phyloP scores from a whole-genome alignment of 2,329 filamentous ascomycete genomes.

The Scedosporium dehoogii region DNA sequence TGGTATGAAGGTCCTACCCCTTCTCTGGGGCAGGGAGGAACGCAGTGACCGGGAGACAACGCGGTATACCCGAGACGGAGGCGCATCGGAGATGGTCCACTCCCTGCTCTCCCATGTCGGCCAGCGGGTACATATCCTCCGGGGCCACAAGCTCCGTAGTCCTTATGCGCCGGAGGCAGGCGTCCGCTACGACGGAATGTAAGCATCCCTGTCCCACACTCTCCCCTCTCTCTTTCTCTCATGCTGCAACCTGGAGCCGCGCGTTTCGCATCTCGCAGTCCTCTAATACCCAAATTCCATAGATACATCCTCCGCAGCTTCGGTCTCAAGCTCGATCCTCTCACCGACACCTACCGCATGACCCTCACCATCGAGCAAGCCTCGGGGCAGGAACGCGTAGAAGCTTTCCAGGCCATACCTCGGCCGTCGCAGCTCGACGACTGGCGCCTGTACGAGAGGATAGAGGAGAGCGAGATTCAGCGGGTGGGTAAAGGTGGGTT shows the following conservation, averaged over 20 bases:
- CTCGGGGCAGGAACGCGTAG: slow-evolving; percentile 28
- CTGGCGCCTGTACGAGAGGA: slow-evolving; percentile 39
- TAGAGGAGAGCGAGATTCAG: slow-evolving; percentile 30
- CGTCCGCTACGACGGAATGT: slow-evolving; percentile 49
- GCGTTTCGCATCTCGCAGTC: background rate
- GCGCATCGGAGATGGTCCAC: slow-evolving; percentile 34
- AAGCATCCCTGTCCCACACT: slow-evolving; percentile 16
- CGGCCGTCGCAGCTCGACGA: slow-evolving; percentile 46
- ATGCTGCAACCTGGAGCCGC: background rate
- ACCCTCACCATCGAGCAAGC: slow-evolving; percentile 36
- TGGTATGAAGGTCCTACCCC: slow-evolving; percentile 33
- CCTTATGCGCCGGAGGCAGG: slow-evolving; percentile 40
- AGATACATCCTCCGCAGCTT: slow-evolving; percentile 42
- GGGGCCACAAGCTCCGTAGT: slow-evolving; percentile 40
- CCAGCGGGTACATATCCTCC: slow-evolving; percentile 38
- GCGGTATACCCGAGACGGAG: slow-evolving; percentile 35
- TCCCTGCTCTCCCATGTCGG: slow-evolving; percentile 39
- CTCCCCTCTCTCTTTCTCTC: background rate
- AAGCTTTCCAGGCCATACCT: slow-evolving; percentile 34
- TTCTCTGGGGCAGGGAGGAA: slow-evolving; percentile 43
- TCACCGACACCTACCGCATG: slow-evolving; percentile 30
- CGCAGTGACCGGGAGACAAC: slow-evolving; percentile 20
- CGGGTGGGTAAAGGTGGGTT: slow-evolving; percentile 28
- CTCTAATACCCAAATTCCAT: background rate
- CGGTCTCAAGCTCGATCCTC: slow-evolving; percentile 29